Evolutionary conservation across 2,329 filamentous ascomycete species (phyloP).

Genomic region (Phialophora verrucosa): DNA sequence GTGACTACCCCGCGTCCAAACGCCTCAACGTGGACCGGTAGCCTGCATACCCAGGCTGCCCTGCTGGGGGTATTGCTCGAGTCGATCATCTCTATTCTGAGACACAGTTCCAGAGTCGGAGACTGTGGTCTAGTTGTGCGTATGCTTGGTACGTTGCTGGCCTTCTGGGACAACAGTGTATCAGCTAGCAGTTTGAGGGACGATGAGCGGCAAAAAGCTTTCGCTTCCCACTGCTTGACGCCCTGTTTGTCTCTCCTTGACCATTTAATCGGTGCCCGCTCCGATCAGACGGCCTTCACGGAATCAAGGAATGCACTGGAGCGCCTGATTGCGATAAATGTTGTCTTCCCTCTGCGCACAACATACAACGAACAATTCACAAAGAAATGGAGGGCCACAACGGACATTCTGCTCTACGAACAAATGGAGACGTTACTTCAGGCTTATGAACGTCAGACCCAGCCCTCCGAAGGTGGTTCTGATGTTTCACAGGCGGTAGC

Average conservation of each 20-base stretch:
- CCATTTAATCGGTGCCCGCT: conserved; percentile 2
- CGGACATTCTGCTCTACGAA: conserved; percentile 26
- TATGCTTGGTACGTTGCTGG: conserved; percentile 15
- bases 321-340: conserved; percentile 44
- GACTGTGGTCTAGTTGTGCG: conserved; percentile 5
- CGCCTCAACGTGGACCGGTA: conserved; percentile 15
- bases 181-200: conserved; percentile 1
- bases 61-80: conserved; percentile 28
- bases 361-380: conserved; percentile 32
- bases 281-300: background rate
- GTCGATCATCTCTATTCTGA: conserved; percentile 4
- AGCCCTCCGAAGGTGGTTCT: background rate
- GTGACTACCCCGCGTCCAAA: background rate
- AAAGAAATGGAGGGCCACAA: conserved; percentile 30
- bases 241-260: conserved; percentile 42
- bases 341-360: conserved; percentile 44
- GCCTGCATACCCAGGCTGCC: conserved; percentile 19
- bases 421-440: conserved; percentile 28
- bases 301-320: conserved; percentile 38
- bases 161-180: conserved; percentile 23
- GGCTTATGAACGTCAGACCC: conserved; percentile 16
- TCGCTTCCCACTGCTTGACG: conserved; percentile 40
- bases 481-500: background rate
- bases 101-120: background rate
- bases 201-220: conserved; percentile 28